Conservation (phyloP, 2,329 filamentous ascomycete genomes). For the Verticillium nonalfalfae region DNA sequence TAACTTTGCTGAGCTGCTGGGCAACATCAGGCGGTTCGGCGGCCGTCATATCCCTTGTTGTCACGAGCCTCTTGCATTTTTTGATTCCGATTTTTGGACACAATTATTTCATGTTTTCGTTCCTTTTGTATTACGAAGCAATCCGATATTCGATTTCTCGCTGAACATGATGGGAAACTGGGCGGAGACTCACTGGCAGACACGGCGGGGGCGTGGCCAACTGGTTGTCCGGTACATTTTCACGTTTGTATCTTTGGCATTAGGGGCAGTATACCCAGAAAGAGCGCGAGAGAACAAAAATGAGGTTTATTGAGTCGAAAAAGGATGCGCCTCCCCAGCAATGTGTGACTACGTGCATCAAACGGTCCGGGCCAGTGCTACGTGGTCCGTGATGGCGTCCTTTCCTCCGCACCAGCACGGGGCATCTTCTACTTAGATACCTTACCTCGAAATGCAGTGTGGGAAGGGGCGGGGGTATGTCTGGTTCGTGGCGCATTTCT, state of each 20-base stretch:
- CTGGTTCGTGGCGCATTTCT: not conserved
- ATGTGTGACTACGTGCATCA: not conserved
- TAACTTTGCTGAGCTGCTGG: not conserved
- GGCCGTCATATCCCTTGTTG: not conserved
- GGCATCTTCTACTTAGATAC: no score
- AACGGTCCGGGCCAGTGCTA: no score
- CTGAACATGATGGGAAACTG: not conserved
- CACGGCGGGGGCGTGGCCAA: not conserved
- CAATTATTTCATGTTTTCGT: not conserved
- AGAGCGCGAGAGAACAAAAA: not conserved
- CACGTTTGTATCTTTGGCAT: not conserved
- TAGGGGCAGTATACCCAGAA: not conserved
- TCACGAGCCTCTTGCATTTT: not conserved
- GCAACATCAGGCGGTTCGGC: not conserved
- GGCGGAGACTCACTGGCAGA: slow-evolving; percentile 9
- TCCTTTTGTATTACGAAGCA: not conserved
- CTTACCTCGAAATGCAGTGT: no score
- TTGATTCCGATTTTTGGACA: not conserved
- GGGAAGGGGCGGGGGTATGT: no score
- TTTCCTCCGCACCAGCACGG: not conserved
- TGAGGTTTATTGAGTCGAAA: not conserved
- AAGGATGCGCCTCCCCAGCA: not conserved
- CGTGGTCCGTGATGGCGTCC: slow-evolving; percentile 6
- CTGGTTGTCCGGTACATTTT: not conserved
- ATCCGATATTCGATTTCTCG: not conserved